Conservation (phyloP, 176 grass and related monocot species). For the Musa schizocarpa region DNA sequence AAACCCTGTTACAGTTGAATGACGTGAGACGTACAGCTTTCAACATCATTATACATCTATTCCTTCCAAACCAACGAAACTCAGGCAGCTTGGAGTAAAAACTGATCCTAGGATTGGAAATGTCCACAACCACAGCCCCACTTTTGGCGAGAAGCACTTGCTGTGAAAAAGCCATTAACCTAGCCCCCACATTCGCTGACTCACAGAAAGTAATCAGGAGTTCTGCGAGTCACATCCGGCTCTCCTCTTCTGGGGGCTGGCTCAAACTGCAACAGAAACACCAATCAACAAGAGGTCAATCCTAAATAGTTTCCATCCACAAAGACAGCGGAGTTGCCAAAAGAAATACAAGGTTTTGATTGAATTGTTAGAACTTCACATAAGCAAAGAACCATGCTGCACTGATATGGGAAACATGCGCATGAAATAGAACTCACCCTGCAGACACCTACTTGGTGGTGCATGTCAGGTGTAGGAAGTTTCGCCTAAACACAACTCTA, state of each 20-base stretch:
- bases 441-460: too few species aligned
- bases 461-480: too few species aligned
- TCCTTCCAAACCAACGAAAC: not conserved
- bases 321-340: not conserved
- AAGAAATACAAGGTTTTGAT: not conserved
- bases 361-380: too few species aligned
- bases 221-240: not conserved
- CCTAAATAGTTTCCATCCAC: too few species aligned
- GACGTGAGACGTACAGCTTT: not conserved
- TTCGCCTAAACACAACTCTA: too few species aligned
- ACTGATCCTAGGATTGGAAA: not conserved
- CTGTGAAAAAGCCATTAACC: too few species aligned
- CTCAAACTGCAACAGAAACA: not conserved
- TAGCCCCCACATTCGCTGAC: not conserved
- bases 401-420: too few species aligned
- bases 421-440: too few species aligned
- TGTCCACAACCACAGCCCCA: not conserved
- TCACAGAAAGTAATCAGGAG: not conserved
- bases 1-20: not conserved
- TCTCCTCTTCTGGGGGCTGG: not conserved
- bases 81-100: not conserved
- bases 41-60: not conserved
- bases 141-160: not conserved
- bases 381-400: too few species aligned
- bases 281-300: too few species aligned